Conservation (phyloP, 805 yeast genomes). For the Lipomyces mesembrius region DNA sequence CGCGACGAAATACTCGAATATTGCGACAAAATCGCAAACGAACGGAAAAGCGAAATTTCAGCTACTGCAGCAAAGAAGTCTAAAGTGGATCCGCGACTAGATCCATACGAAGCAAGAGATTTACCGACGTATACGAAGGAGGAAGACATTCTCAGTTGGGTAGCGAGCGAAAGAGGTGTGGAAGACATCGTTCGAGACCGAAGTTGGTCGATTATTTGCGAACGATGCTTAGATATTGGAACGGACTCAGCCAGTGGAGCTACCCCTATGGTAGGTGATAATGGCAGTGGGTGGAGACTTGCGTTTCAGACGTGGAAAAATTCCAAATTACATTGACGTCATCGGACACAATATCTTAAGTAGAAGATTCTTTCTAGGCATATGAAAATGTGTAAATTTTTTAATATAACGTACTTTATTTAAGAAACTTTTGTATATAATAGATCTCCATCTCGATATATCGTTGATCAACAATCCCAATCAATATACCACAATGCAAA, state of each 20-base stretch:
- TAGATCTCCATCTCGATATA: background rate
- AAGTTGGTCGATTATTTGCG: constrained; percentile 33
- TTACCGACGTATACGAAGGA: constrained; percentile 29
- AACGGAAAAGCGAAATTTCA: constrained; percentile 45
- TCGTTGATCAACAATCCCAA: too few species aligned
- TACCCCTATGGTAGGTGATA: constrained; percentile 7
- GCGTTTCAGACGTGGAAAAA: constrained; percentile 21
- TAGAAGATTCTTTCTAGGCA: background rate
- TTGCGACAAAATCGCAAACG: constrained; percentile 35
- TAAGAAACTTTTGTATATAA: background rate
- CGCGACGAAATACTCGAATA: constrained; percentile 38
- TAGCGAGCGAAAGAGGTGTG: constrained; percentile 34
- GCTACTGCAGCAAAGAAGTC: constrained; percentile 48
- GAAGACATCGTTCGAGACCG: constrained; percentile 39
- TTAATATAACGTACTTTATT: background rate
- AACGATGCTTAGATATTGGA: constrained; percentile 33
- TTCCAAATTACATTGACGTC: background rate
- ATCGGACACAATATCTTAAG: background rate
- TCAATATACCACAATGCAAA: too few species aligned
- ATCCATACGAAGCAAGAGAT: constrained; percentile 45
- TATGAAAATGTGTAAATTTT: background rate
- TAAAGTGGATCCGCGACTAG: constrained; percentile 46
- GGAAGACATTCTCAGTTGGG: constrained; percentile 35
- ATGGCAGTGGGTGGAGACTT: constrained; percentile 25
- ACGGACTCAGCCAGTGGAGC: background rate